These are phyloP conservation scores for Geotrichum klebahnii DNA, from an alignment of 1,139 yeast genomes.

Conservation along the genomic window DNA sequence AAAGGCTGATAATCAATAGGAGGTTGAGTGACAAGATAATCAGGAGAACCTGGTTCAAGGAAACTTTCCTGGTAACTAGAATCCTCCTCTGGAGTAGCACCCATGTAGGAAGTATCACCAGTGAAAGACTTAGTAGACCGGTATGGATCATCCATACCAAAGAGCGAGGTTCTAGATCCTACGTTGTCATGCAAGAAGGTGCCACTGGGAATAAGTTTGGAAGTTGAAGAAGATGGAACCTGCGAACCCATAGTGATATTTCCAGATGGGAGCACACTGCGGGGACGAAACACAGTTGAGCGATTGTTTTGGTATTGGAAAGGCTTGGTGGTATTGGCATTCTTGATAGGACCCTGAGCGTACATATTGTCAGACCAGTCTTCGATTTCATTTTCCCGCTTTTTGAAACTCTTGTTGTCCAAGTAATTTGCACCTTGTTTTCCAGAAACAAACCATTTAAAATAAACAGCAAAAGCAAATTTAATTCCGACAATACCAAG, in stretches of 20 bases:
- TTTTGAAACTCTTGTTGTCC: slow-evolving; percentile 51
- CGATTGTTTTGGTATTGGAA: slow-evolving; percentile 45
- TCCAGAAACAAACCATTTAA: slow-evolving; percentile 74
- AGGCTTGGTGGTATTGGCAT: slow-evolving; percentile 25
- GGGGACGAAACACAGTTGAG: slow-evolving; percentile 28
- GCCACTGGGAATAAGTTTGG: slow-evolving; percentile 39
- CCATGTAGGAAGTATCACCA: slow-evolving; percentile 33
- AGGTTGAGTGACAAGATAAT: slow-evolving; percentile 83
- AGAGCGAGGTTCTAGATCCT: slow-evolving; percentile 32
- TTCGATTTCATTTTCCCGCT: slow-evolving; percentile 62
- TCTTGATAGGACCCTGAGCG: slow-evolving; percentile 52
- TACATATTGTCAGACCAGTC: slow-evolving; percentile 65
- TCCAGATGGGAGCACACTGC: slow-evolving; percentile 21
- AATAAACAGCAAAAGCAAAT: slow-evolving; percentile 82
- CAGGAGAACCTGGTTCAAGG: slow-evolving; percentile 44
- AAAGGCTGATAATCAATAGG: slow-evolving; percentile 84
- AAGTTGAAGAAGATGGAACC: slow-evolving; percentile 36
- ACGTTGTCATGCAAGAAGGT: slow-evolving; percentile 32
- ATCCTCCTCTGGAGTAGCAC: slow-evolving; percentile 27
- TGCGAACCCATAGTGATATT: slow-evolving; percentile 40
- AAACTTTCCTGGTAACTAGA: slow-evolving; percentile 18
- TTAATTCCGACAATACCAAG: slow-evolving; percentile 71
- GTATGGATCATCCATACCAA: slow-evolving; percentile 27
- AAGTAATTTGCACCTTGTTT: slow-evolving; percentile 73
- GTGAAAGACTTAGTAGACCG: slow-evolving; percentile 26